Percentiles rank a stretch among this genome's conserved stretches.
These are phyloP conservation scores for Suillus sp. DNA, from an alignment of 768 basidiomycete species.

Conservation along the genomic window DNA sequence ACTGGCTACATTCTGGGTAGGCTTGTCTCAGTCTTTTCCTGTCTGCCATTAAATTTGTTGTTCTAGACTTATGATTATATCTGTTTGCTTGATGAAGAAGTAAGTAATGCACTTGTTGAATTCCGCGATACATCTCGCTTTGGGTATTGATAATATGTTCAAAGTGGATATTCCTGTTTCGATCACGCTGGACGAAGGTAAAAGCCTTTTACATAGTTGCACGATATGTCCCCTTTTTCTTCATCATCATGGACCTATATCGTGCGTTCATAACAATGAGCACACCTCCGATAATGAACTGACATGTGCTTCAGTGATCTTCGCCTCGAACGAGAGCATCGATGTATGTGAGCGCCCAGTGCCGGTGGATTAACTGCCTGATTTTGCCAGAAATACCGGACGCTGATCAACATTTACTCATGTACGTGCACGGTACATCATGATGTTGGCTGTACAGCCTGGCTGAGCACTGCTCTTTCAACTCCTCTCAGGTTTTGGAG, in stretches of 20 bases:
- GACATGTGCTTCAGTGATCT: neutral
- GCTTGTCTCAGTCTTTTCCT: neutral
- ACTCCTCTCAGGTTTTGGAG: neutral
- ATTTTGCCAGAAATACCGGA: neutral
- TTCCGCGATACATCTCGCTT: neutral
- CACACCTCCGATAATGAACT: neutral
- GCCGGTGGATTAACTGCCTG: neutral
- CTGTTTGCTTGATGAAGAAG: neutral
- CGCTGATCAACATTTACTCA: neutral
- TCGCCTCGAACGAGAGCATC: neutral
- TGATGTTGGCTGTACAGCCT: neutral
- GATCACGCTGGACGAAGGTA: neutral
- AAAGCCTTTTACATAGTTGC: neutral
- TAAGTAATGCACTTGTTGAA: neutral
- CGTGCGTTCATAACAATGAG: neutral
- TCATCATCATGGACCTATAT: neutral
- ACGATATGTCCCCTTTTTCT: neutral
- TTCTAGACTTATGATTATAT: neutral
- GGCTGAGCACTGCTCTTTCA: neutral
- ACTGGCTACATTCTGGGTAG: slow-evolving; percentile 2
- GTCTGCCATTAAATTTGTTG: neutral
- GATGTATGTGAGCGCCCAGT: neutral
- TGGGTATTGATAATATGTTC: neutral
- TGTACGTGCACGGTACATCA: neutral
- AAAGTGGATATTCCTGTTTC: neutral